Evolutionary conservation across 2,329 filamentous ascomycete species (phyloP), one percentile per base, ranked within the genome.

Genomic region (Paracamarosporium sp.): DNA sequence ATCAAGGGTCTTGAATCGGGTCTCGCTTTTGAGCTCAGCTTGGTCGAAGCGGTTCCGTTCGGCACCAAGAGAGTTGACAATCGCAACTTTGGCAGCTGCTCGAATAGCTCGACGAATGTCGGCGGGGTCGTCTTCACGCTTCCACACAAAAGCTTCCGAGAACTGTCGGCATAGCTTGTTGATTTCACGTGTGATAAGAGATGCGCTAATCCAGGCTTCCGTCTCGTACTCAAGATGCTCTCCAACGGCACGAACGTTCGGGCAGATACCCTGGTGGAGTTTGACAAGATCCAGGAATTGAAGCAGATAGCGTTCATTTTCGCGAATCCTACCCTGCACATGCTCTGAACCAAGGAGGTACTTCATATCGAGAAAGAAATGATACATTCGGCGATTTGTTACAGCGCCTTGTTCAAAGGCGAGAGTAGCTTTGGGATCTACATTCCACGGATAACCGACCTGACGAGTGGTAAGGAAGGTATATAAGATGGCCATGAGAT

Each of bases 191-290:
- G 95, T 97, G 56, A 99, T 91, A 50, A 98, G 84, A 6, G 93
- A 97, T 3, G 95, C 94, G 56, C 92, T 96, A 52, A 99, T 98
- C 95, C 95, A 99, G 20, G 92, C 91, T 78, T 99, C 96, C 1
- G 93, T 96, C 77, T 99, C 95, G 72, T 98, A 99, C 76, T 99
- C 96, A 30, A 99, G 91, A 74, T 99, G 95, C 71, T 98, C 95
- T 15, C 93, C 93, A 22, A 97, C 87, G 2, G 94, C 95, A 60
- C 96, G 86, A 44, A 93, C 84, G 69, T 98, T 99, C 1, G 95
- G 95, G 67, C 94, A 97, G 55, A 99, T 97, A 27, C 95, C 94
- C 79, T 99, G 96, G 64, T 97, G 93, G 44, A 99, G 85, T 76
- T 97, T 97, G 62, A 97, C 92, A 15, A 99, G 82, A 72, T 99